Conservation (phyloP, 2,329 filamentous ascomycete genomes). For the Diaporthe vaccinii region DNA sequence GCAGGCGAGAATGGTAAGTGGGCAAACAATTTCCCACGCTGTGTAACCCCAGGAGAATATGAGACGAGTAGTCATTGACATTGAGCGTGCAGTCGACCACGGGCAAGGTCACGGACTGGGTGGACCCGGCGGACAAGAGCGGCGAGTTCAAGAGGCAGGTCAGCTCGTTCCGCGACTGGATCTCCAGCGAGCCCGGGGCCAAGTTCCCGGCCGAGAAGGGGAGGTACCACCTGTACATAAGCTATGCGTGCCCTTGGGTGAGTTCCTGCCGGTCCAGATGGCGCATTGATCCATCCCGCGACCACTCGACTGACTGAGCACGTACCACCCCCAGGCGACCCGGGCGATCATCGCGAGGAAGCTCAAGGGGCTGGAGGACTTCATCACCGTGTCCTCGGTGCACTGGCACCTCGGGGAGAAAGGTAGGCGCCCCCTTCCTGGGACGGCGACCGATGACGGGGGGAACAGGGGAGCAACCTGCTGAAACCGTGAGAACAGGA, state of each 20-base stretch:
- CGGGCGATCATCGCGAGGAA: conserved; percentile 88
- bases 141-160: conserved; percentile 94
- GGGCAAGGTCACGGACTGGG: conserved; percentile 84
- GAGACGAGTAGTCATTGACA: conserved; percentile 1
- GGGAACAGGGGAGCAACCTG: background rate
- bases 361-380: conserved; percentile 91
- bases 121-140: conserved; percentile 79
- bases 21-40: background rate
- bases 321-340: conserved; percentile 69
- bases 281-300: background rate
- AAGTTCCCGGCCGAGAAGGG: conserved; percentile 88
- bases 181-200: conserved; percentile 79
- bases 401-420: conserved; percentile 87
- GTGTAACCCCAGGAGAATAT: background rate
- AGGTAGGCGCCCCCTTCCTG: conserved; percentile 51
- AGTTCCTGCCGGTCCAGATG: conserved; percentile 41
- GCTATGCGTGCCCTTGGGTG: conserved; percentile 93
- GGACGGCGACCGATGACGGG: background rate
- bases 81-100: conserved; percentile 1
- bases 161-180: conserved; percentile 85
- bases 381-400: conserved; percentile 84
- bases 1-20: conserved; percentile 41
- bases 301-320: background rate
- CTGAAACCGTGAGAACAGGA: conserved; percentile 59
- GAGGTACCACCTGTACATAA: conserved; percentile 95